Base-by-base conservation (phyloP, 2,329 filamentous ascomycete species). In the Lasiodiplodia theobromae region DNA sequence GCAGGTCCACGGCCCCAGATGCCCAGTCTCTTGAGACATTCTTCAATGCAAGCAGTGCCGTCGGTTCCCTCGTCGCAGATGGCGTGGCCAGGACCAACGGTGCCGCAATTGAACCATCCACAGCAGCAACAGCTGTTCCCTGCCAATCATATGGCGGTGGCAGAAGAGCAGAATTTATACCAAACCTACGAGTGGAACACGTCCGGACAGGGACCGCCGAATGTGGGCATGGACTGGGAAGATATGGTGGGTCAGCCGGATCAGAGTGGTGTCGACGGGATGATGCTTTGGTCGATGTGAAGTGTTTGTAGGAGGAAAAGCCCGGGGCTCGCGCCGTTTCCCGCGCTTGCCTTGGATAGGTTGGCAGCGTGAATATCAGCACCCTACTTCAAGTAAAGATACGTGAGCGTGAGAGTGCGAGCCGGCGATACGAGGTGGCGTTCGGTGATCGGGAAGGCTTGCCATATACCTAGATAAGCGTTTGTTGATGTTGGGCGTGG, bases 231-330 rank as follows among this genome's bases (percentile, higher is more conserved):
- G 51, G 51, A 64, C 16, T 68, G 67, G 67, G 67, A 68, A 21
- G 67, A 68, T 6, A 56, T 63, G 56, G 47, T 63, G 18, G 51
- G 38, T 16, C 60, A 64, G 38, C 58, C 58, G 21, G 67, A 68
- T 51, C 57, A 53, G 38, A 65, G 40, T 37, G 66, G 66, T 8
- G 38, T 68, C 4, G 67, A 68, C 37, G 67, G 58, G 5, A 65
- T 68, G 67, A 68, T 68, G 21, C 44, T 68, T 23, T 68, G 67
- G 67, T 68, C 67, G 21, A 68, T 68, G 67, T 68, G 40, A 40
- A 40, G 31, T n/a, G 18, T 53, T 53, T 16, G 51, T 21, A 11
- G n/a, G 12, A 21, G 16, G 11, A 53, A 14, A 14, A 28, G 3
- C 21, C 4, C 6, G 4, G 51, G 31, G 8, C 31, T 10, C 7